These are phyloP conservation scores for Diutina sp. DNA, from an alignment of 1,139 yeast species.

Conservation along the genomic window DNA sequence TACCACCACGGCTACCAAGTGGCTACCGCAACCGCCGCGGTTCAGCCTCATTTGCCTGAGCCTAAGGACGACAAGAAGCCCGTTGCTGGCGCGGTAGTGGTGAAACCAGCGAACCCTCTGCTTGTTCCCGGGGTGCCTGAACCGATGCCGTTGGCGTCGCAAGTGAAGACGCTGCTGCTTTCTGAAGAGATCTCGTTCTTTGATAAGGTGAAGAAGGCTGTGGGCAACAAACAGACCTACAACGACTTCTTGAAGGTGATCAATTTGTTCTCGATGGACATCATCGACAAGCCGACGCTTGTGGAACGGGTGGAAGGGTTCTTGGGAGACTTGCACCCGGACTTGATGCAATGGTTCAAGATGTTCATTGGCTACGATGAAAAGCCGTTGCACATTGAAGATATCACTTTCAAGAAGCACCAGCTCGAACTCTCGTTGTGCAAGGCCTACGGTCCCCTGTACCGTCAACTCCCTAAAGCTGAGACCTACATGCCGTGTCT, in stretches of 20 bases:
- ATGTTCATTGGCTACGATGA: conserved; percentile 81
- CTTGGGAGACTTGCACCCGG: conserved; percentile 64
- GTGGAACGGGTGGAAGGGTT: conserved; percentile 80
- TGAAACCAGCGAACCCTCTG: conserved; percentile 34
- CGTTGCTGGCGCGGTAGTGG: conserved; percentile 4
- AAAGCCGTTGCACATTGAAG: conserved; percentile 68
- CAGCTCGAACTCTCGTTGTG: conserved; percentile 80
- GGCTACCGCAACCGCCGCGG: background rate
- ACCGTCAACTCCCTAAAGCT: conserved; percentile 83
- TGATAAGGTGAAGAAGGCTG: conserved; percentile 81
- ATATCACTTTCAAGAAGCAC: conserved; percentile 79
- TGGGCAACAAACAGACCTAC: conserved; percentile 83
- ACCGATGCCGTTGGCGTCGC: conserved; percentile 59
- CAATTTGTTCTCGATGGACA: conserved; percentile 79
- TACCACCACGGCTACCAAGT: background rate
- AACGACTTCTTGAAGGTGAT: conserved; percentile 82
- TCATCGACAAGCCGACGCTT: conserved; percentile 70
- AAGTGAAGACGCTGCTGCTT: conserved; percentile 40
- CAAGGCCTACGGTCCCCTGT: conserved; percentile 85
- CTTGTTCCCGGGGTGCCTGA: conserved; percentile 80
- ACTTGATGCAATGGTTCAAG: conserved; percentile 83
- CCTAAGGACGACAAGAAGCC: conserved; percentile 4
- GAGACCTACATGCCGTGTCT: conserved; percentile 97
- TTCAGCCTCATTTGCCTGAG: conserved; percentile 3
- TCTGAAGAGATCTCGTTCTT: conserved; percentile 82